Conservation (phyloP, 345 rosid genomes). For the Salix purpurea region DNA sequence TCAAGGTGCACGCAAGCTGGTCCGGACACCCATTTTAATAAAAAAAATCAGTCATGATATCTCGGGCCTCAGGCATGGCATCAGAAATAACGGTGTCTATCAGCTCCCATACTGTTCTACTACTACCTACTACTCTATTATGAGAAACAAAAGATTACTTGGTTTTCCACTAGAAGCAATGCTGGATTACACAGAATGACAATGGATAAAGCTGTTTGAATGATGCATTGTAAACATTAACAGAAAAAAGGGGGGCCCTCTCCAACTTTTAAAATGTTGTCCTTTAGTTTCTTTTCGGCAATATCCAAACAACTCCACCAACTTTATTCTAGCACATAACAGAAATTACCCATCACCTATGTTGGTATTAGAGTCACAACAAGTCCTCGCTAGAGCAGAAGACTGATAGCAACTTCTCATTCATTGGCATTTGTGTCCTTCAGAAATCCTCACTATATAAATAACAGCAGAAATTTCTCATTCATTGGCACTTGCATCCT, state of each 20-base stretch:
- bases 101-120: not conserved
- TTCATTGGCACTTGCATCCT: conserved; percentile 31
- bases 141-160: not conserved
- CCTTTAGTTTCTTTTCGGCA: conserved; percentile 13
- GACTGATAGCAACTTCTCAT: conserved; percentile 22
- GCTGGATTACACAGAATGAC: not conserved
- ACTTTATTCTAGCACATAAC: conserved; percentile 30
- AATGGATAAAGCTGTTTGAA: conserved; percentile 1
- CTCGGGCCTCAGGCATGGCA: not conserved
- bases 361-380: conserved; percentile 32
- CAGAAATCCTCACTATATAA: conserved; percentile 14
- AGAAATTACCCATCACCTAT: conserved; percentile 25
- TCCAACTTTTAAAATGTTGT: conserved; percentile 17
- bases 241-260: not conserved
- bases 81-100: not conserved
- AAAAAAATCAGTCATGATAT: not conserved
- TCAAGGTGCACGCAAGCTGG: no score
- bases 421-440: conserved; percentile 21
- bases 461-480: not conserved
- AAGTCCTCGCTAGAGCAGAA: conserved; percentile 20
- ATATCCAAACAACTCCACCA: conserved; percentile 18
- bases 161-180: not conserved
- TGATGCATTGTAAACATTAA: not conserved
- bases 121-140: not conserved
- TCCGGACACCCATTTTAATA: no score